These are phyloP conservation scores for Priceomyces melissophilus DNA, from an alignment of 805 yeast genomes.

Conservation along the genomic window DNA sequence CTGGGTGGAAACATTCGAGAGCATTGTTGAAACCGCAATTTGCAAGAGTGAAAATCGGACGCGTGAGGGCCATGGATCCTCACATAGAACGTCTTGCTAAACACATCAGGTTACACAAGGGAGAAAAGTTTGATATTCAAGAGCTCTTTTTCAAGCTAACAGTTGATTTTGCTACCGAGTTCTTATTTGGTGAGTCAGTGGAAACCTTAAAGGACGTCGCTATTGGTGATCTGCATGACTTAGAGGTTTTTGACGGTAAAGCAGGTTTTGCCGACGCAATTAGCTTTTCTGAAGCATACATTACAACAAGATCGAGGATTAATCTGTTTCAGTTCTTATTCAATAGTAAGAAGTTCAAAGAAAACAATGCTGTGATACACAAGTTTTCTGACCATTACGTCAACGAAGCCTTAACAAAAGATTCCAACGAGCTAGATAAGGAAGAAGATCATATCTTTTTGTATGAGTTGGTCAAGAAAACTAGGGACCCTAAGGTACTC, in stretches of 20 bases:
- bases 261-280: slow-evolving; percentile 24
- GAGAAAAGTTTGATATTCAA: slow-evolving; percentile 16
- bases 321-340: slow-evolving; percentile 14
- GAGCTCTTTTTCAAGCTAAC: slow-evolving; percentile 18
- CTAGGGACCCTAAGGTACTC: slow-evolving; percentile 45
- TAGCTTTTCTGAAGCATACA: slow-evolving; percentile 21
- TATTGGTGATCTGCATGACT: neutral
- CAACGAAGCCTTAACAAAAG: slow-evolving; percentile 29
- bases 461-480: slow-evolving; percentile 45
- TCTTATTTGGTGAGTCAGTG: slow-evolving; percentile 20
- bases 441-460: slow-evolving; percentile 47
- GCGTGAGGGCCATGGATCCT: slow-evolving; percentile 14
- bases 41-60: slow-evolving; percentile 17
- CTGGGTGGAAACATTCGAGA: slow-evolving; percentile 20
- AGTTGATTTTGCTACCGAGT: slow-evolving; percentile 25
- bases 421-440: slow-evolving; percentile 29
- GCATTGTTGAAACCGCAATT: slow-evolving; percentile 21
- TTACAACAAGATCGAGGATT: slow-evolving; percentile 26
- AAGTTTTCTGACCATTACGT: slow-evolving; percentile 36
- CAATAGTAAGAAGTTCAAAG: slow-evolving; percentile 23
- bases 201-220: neutral
- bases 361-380: slow-evolving; percentile 28
- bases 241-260: slow-evolving; percentile 3
- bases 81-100: slow-evolving; percentile 12
- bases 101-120: slow-evolving; percentile 8